Evolutionary conservation across 345 rosid species (phyloP).

Genomic region (Populus ilicifolia): DNA sequence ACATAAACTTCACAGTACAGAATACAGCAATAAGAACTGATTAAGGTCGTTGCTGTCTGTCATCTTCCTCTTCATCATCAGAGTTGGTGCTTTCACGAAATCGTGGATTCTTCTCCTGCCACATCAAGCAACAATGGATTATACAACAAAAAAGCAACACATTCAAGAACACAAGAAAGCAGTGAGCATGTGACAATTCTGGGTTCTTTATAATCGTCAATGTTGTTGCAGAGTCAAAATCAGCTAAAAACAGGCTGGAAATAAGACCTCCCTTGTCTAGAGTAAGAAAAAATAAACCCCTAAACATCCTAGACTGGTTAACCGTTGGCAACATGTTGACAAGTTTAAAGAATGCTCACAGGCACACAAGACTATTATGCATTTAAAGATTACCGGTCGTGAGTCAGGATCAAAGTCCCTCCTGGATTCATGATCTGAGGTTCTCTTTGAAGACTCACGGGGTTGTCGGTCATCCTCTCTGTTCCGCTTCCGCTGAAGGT

Average conservation of each 20-base stretch:
- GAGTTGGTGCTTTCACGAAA: constrained; percentile 96
- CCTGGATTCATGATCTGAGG: constrained; percentile 56
- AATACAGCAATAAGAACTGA: background rate
- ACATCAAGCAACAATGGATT: background rate
- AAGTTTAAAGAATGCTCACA: background rate
- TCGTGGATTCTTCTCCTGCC: constrained; percentile 95
- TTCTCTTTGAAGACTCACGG: constrained; percentile 63
- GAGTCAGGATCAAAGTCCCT: constrained; percentile 60
- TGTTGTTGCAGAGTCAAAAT: background rate
- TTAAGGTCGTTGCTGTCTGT: constrained; percentile 48
- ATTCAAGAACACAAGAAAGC: background rate
- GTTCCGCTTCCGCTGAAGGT: constrained; percentile 56
- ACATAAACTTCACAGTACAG: background rate
- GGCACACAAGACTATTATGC: background rate
- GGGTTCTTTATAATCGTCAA: background rate
- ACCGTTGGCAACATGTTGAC: background rate
- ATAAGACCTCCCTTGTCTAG: background rate
- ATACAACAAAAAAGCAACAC: background rate
- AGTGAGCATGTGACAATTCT: background rate
- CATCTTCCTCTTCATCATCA: constrained; percentile 91
- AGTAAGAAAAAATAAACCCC: background rate
- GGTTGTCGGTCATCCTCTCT: constrained; percentile 82
- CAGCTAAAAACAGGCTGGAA: background rate
- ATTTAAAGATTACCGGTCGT: constrained; percentile 50
- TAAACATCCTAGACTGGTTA: background rate